These are phyloP conservation scores for Sporothrix pallida DNA, from an alignment of 2,329 filamentous ascomycete genomes.

Conservation along the genomic window DNA sequence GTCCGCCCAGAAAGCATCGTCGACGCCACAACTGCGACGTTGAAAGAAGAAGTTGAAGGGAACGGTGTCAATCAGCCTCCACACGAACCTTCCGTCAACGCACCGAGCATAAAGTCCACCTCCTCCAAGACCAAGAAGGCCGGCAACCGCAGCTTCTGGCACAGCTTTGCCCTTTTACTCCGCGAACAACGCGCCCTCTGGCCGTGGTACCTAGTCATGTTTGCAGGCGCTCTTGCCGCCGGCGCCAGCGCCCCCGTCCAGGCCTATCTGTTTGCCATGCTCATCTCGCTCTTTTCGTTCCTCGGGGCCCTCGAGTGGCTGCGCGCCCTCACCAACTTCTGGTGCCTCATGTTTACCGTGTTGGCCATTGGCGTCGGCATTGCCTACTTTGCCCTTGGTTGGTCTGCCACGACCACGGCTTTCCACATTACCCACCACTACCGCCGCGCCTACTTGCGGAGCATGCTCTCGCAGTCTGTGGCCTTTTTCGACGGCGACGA, in stretches of 20 bases:
- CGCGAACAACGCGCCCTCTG: conserved; percentile 61
- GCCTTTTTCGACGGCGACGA: conserved; percentile 66
- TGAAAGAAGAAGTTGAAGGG: not conserved
- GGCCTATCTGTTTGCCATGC: conserved; percentile 61
- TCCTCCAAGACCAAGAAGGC: not conserved
- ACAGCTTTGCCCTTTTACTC: conserved; percentile 62
- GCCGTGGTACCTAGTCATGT: conserved; percentile 56
- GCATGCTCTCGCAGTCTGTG: conserved; percentile 64
- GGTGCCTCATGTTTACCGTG: conserved; percentile 69
- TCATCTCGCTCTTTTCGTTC: conserved; percentile 50
- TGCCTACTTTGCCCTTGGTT: conserved; percentile 59
- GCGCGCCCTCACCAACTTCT: conserved; percentile 54
- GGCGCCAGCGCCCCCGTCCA: conserved; percentile 46
- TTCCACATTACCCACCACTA: conserved; percentile 58
- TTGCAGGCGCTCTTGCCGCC: conserved; percentile 54
- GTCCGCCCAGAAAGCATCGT: conserved; percentile 8
- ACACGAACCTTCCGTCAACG: not conserved
- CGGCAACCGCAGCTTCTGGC: conserved; percentile 51
- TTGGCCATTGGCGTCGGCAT: conserved; percentile 60
- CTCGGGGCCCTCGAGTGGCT: conserved; percentile 49
- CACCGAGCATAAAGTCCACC: not conserved
- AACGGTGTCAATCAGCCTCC: not conserved
- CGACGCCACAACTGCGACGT: not conserved
- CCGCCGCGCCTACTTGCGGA: conserved; percentile 65
- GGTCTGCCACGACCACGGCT: conserved; percentile 30